Evolutionary conservation across 768 basidiomycete species (phyloP).

Genomic region (Collybiopsis confluens): DNA sequence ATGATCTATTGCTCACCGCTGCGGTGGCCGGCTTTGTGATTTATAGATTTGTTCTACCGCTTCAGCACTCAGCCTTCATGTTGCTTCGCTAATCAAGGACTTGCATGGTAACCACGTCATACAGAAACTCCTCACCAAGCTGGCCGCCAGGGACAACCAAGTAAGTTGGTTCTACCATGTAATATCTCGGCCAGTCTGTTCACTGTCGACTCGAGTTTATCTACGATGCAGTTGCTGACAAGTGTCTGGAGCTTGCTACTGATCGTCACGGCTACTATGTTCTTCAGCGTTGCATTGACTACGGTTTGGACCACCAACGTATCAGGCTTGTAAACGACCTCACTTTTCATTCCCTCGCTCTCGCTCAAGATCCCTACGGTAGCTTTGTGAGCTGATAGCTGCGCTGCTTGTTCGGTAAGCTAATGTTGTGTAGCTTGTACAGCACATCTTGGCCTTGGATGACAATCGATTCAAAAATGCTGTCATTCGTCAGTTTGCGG

Average conservation of each 20-base stretch:
- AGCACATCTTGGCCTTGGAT: conserved; percentile 97
- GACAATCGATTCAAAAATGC: conserved; percentile 98
- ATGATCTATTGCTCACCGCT: conserved; percentile 52
- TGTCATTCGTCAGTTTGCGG: conserved; percentile 95
- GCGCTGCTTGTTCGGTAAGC: neutral
- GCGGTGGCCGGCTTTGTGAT: conserved; percentile 71
- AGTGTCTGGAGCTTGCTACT: conserved; percentile 98
- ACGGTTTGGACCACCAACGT: conserved; percentile 93
- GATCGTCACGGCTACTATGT: conserved; percentile 99
- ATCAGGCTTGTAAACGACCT: conserved; percentile 98
- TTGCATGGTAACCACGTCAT: conserved; percentile 97
- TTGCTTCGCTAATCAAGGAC: conserved; percentile 99
- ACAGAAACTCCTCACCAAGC: conserved; percentile 97
- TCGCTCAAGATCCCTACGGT: conserved; percentile 96
- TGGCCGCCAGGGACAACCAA: conserved; percentile 98
- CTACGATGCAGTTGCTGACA: conserved; percentile 97
- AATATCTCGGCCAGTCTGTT: neutral
- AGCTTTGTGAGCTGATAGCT: conserved; percentile 70
- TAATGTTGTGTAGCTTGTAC: conserved; percentile 65
- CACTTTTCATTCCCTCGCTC: conserved; percentile 94
- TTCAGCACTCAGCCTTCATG: conserved; percentile 92
- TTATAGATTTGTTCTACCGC: conserved; percentile 96
- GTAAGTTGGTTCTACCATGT: conserved; percentile 31
- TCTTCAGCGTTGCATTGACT: conserved; percentile 95
- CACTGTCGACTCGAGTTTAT: conserved; percentile 63